A percentile compares a stretch with the other conserved stretches of the same genome.
Conservation (phyloP, 805 yeast species). For the Pichia rugopelliculosa region DNA sequence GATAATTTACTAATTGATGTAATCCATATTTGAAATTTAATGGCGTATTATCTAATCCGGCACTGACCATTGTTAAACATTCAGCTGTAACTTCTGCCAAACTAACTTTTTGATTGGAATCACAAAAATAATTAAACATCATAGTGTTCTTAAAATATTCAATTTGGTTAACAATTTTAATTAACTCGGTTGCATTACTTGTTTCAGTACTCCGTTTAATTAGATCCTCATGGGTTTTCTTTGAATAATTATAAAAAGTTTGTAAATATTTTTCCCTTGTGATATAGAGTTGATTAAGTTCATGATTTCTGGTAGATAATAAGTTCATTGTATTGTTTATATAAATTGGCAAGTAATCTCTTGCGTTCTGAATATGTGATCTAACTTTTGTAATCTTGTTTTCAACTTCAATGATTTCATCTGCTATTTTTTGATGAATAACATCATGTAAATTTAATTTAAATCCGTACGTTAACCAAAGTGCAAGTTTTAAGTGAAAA, state of each 20-base stretch:
- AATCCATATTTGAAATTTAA: slow-evolving; percentile 53
- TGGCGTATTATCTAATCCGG: slow-evolving; percentile 70
- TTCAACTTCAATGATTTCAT: slow-evolving; percentile 49
- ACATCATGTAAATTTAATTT: slow-evolving; percentile 37
- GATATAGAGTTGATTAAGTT: slow-evolving; percentile 27
- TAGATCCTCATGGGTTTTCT: not conserved
- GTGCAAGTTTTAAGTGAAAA: slow-evolving; percentile 44
- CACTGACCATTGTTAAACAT: slow-evolving; percentile 71
- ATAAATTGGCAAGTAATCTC: slow-evolving; percentile 43
- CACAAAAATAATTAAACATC: slow-evolving; percentile 22
- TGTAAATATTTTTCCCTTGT: slow-evolving; percentile 46
- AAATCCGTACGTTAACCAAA: slow-evolving; percentile 47
- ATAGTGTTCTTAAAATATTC: slow-evolving; percentile 15
- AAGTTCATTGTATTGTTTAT: slow-evolving; percentile 26
- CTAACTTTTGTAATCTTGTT: slow-evolving; percentile 48
- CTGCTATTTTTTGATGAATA: slow-evolving; percentile 34
- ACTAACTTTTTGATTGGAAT: slow-evolving; percentile 5
- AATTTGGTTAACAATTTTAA: not conserved
- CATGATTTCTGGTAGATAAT: slow-evolving; percentile 10
- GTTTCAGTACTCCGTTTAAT: not conserved
- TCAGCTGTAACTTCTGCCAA: slow-evolving; percentile 34
- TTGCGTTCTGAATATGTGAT: slow-evolving; percentile 48
- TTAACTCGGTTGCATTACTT: not conserved
- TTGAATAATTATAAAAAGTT: slow-evolving; percentile 28
- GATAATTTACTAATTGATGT: slow-evolving; percentile 45